These are phyloP conservation scores for Nematodospora anomalae DNA, from an alignment of 1,139 yeast genomes.

Conservation along the genomic window DNA sequence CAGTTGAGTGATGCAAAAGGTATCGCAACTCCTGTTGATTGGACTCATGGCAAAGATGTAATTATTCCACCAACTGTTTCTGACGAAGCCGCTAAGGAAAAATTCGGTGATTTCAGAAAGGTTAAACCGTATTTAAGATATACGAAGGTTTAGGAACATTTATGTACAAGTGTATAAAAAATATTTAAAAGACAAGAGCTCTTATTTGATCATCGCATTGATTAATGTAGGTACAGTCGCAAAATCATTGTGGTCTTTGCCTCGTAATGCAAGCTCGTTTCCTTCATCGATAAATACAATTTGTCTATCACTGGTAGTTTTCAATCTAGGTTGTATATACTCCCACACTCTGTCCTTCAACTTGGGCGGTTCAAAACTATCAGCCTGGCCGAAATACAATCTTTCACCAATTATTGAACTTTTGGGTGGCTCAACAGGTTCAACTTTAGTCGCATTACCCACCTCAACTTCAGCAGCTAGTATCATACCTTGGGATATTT, in stretches of 20 bases:
- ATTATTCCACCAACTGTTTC: constrained; percentile 83
- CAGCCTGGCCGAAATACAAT: constrained; percentile 28
- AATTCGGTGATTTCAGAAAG: constrained; percentile 77
- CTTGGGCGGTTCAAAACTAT: constrained; percentile 21
- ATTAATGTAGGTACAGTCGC: constrained; percentile 8
- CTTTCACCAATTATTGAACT: constrained; percentile 28
- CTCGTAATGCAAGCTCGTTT: constrained; percentile 11
- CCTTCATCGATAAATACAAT: no score
- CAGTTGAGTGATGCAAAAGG: constrained; percentile 79
- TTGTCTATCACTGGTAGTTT: constrained; percentile 15
- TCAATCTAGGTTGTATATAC: constrained; percentile 27
- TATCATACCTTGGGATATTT: constrained; percentile 57
- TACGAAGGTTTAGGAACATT: constrained; percentile 31
- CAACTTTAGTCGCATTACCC: constrained; percentile 21
- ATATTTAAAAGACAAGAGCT: no score
- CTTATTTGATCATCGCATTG: constrained; percentile 6
- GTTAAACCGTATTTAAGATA: constrained; percentile 83
- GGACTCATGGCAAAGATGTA: constrained; percentile 79
- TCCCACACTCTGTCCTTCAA: constrained; percentile 39
- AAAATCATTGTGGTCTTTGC: constrained; percentile 3
- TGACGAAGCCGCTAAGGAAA: constrained; percentile 75
- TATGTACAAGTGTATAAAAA: not conserved
- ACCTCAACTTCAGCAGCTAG: constrained; percentile 43
- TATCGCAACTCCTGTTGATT: constrained; percentile 78
- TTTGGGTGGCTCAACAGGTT: constrained; percentile 39